These are phyloP conservation scores for Cladosporium sp. DNA, from an alignment of 2,329 filamentous ascomycete species.

Conservation along the genomic window DNA sequence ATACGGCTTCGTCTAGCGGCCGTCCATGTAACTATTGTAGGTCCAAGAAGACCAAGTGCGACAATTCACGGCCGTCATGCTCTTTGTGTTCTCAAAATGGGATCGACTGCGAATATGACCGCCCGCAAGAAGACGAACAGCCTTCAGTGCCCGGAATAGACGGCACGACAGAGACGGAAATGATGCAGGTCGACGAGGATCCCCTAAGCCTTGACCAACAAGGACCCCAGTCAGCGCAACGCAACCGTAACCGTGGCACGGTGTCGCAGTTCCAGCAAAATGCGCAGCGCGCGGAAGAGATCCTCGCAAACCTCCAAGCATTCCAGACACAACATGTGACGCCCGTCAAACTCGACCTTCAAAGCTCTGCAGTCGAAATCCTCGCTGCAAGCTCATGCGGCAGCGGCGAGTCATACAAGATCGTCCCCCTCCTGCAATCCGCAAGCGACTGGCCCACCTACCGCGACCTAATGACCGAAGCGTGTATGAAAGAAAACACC, in stretches of 20 bases:
- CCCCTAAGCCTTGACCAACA: not conserved
- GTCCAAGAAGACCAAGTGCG: slow-evolving; percentile 25
- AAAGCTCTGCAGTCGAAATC: slow-evolving; percentile 25
- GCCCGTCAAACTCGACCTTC: slow-evolving; percentile 21
- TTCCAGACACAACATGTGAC: slow-evolving; percentile 25
- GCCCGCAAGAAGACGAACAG: not conserved
- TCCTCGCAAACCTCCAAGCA: slow-evolving; percentile 17
- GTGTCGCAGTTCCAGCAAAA: slow-evolving; percentile 3
- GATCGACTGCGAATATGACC: slow-evolving; percentile 20
- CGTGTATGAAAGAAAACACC: slow-evolving; percentile 27
- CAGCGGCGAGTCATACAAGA: slow-evolving; percentile 25
- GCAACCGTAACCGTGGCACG: not conserved
- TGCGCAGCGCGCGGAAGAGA: slow-evolving; percentile 10
- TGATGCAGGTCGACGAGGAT: not conserved
- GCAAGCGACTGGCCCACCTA: slow-evolving; percentile 23
- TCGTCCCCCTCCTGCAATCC: slow-evolving; percentile 14
- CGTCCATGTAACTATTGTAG: slow-evolving; percentile 23
- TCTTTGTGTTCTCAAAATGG: slow-evolving; percentile 17
- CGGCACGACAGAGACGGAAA: not conserved
- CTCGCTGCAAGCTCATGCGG: slow-evolving; percentile 27
- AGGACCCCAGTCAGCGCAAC: not conserved
- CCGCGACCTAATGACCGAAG: slow-evolving; percentile 23
- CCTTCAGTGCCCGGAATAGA: not conserved
- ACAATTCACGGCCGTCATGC: slow-evolving; percentile 23
- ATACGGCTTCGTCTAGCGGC: slow-evolving; percentile 6